Conservation (phyloP, 331 rosid genomes). For the Acacia concinna region DNA sequence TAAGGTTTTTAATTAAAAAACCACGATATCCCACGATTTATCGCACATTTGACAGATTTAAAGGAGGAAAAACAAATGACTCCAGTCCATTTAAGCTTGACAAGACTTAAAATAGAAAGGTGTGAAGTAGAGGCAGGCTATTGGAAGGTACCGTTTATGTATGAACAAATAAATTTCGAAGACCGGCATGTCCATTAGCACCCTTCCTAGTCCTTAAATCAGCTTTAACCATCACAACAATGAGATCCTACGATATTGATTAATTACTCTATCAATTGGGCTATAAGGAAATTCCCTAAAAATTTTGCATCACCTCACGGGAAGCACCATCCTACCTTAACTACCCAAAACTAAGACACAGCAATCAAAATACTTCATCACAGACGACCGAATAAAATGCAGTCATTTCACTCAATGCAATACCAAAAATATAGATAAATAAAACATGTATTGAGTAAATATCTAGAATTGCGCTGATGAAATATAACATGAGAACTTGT, state of each 20-base stretch:
- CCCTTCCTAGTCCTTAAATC: not conserved
- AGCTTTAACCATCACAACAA: not conserved
- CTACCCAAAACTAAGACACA: not conserved
- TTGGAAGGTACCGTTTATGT: too few relatives aligned
- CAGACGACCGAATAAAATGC: not conserved
- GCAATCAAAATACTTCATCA: not conserved
- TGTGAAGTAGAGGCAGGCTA: not conserved
- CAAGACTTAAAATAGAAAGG: not conserved
- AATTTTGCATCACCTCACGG: not conserved
- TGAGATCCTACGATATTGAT: not conserved
- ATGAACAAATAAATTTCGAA: too few relatives aligned
- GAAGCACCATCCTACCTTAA: not conserved
- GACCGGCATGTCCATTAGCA: not conserved
- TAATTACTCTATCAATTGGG: not conserved
- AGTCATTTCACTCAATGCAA: not conserved
- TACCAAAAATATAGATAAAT: conserved; percentile 4
- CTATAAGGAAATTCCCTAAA: not conserved
- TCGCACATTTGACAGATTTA: too few relatives aligned
- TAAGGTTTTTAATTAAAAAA: too few relatives aligned
- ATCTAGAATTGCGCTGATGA: conserved; percentile 6
- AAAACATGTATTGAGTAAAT: conserved; percentile 7
- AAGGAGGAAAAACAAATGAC: too few relatives aligned
- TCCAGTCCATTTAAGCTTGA: not conserved
- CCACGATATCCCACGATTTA: too few relatives aligned
- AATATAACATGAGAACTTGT: not conserved